Evolutionary conservation across 257 asterid genomes (phyloP).

Genomic region (Lycium ferocissimum): DNA sequence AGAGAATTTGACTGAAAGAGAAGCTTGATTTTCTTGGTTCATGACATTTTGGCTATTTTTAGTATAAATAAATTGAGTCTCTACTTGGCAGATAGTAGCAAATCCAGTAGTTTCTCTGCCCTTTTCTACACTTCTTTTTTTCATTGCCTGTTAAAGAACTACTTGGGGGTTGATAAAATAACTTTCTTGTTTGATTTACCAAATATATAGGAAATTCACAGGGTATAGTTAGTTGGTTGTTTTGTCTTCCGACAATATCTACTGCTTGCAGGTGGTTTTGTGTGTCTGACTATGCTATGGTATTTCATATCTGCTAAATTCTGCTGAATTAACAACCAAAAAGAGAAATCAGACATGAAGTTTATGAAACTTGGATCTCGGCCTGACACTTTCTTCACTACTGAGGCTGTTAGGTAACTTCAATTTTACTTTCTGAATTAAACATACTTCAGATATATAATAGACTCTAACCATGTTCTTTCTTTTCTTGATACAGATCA

Average conservation of each 20-base stretch:
- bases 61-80: not conserved
- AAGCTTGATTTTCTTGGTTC: too few species aligned
- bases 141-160: not conserved
- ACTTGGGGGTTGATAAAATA: not conserved
- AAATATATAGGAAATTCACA: too few species aligned
- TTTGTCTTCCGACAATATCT: constrained; percentile 35
- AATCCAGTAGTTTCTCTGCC: not conserved
- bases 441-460: too few species aligned
- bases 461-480: not conserved
- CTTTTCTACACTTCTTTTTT: too few species aligned
- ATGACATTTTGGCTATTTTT: too few species aligned
- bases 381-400: constrained; percentile 77
- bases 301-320: constrained; percentile 19
- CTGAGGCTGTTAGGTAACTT: constrained; percentile 67
- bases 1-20: too few species aligned
- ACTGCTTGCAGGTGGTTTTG: constrained; percentile 46
- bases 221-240: not conserved
- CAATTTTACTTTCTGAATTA: not conserved
- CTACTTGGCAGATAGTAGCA: not conserved
- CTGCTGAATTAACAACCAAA: constrained; percentile 38
- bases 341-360: constrained; percentile 61
- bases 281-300: constrained; percentile 43
- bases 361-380: constrained; percentile 91
- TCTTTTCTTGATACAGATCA: constrained; percentile 58
- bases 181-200: not conserved